Evolutionary conservation across 2,329 filamentous ascomycete species (phyloP).

Genomic region (Cyphellophora attinorum): DNA sequence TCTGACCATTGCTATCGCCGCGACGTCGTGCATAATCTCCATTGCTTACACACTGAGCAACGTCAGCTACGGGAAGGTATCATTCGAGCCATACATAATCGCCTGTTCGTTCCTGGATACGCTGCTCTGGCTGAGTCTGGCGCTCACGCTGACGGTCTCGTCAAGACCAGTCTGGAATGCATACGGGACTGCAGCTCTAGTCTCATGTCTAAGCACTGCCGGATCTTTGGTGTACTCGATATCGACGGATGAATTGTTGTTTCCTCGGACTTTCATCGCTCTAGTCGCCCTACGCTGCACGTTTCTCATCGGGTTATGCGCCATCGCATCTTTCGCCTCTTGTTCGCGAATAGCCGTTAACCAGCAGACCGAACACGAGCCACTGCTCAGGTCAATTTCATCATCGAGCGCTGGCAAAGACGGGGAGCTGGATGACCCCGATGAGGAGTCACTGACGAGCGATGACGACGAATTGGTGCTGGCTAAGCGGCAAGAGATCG

Average conservation of each 20-base stretch:
- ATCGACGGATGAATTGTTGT: no score
- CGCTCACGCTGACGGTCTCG: neutral
- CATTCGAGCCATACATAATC: no score
- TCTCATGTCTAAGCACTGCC: no score
- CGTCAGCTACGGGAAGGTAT: no score
- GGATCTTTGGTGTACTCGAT: no score
- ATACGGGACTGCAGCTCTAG: neutral
- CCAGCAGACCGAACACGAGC: neutral
- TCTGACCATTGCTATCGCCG: no score
- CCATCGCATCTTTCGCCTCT: neutral
- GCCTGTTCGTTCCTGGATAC: neutral
- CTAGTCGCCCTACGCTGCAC: neutral
- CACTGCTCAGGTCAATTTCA: no score
- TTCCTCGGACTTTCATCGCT: neutral
- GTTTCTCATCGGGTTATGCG: neutral
- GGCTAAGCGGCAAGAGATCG: neutral
- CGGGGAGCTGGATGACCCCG: neutral
- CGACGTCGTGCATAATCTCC: no score
- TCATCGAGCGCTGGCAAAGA: no score
- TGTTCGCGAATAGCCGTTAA: neutral
- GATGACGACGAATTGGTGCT: neutral
- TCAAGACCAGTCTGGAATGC: neutral
- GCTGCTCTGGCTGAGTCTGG: neutral
- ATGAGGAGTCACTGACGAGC: no score
- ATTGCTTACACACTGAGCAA: no score